Evolutionary conservation across 257 asterid species (phyloP).

Genomic region (Gentiana macrophylla): DNA sequence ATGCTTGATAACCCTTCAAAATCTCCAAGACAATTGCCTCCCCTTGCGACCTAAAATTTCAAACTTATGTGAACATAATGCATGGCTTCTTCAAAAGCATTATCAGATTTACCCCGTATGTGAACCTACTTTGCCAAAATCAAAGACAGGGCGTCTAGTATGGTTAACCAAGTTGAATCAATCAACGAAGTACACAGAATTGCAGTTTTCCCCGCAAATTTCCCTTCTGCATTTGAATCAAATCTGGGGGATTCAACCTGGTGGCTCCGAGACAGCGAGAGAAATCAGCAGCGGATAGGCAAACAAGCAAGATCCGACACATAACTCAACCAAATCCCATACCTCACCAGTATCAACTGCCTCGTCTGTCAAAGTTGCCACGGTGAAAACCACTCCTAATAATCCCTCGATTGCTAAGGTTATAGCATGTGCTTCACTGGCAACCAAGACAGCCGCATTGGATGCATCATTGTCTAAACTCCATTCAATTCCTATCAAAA

Average conservation of each 20-base stretch:
- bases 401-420: slow-evolving; percentile 96
- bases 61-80: slow-evolving; percentile 15
- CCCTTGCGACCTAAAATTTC: slow-evolving; percentile 75
- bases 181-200: slow-evolving; percentile 76
- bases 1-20: slow-evolving; percentile 97
- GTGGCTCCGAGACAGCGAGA: slow-evolving; percentile 29
- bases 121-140: slow-evolving; percentile 69
- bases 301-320: slow-evolving; percentile 2
- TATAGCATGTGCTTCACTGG: slow-evolving; percentile 98
- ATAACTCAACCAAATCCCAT: slow-evolving; percentile 13
- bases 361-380: slow-evolving; percentile 97
- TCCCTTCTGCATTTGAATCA: slow-evolving; percentile 57
- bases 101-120: slow-evolving; percentile 13
- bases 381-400: slow-evolving; percentile 86
- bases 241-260: slow-evolving; percentile 93
- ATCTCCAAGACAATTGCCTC: slow-evolving; percentile 98
- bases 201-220: slow-evolving; percentile 62
- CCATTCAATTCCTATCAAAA: slow-evolving; percentile 84
- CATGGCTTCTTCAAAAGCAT: slow-evolving; percentile 3
- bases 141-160: slow-evolving; percentile 90
- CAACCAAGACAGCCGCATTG: slow-evolving; percentile 89
- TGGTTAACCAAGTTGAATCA: slow-evolving; percentile 85
- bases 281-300: slow-evolving; percentile 15
- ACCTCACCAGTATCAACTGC: slow-evolving; percentile 97
- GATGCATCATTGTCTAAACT: slow-evolving; percentile 97